Base-by-base conservation (phyloP, 495 filamentous ascomycete species). In the Amniculicola lignicola region DNA sequence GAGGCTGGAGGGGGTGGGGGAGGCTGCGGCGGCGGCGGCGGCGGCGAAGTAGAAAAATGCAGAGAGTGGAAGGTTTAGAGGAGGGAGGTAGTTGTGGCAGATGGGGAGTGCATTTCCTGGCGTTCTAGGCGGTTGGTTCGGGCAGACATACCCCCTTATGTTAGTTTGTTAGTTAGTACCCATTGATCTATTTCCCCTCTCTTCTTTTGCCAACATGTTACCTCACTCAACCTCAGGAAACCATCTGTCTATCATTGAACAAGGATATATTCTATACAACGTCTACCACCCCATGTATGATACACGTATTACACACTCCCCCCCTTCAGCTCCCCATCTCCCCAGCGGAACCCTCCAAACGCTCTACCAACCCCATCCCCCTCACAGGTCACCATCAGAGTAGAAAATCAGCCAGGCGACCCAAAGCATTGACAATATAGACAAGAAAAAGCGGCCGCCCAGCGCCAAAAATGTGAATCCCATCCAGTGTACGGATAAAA, bases 1-100 rank as follows among this genome's bases (percentile, higher is more conserved):
- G 36, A 80, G 85, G 67, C 64, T 87, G 61, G 90, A 85, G 52
- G 64, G 47, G 10, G 63, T 25, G 15, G 55, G 29, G 54, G 54
- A 39, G 38, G 48, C n/a, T n/a, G n/a, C n/a, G n/a, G n/a, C n/a
- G n/a, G n/a, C n/a, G n/a, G n/a, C n/a, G n/a, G n/a, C n/a, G n/a
- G n/a, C n/a, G n/a, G n/a, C n/a, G n/a, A n/a, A n/a, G n/a, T n/a
- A n/a, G n/a, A n/a, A n/a, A n/a, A n/a, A n/a, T n/a, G n/a, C n/a
- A n/a, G n/a, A n/a, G n/a, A n/a, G n/a, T n/a, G n/a, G n/a, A n/a
- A n/a, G n/a, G n/a, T n/a, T n/a, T n/a, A n/a, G n/a, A n/a, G n/a
- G n/a, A n/a, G n/a, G n/a, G n/a, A n/a, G n/a, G n/a, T n/a, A n/a
- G n/a, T n/a, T n/a, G n/a, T n/a, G n/a, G n/a, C n/a, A n/a, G n/a